Evolutionary conservation across 2,329 filamentous ascomycete genomes (phyloP).

Genomic region (Alternaria ethzedia): DNA sequence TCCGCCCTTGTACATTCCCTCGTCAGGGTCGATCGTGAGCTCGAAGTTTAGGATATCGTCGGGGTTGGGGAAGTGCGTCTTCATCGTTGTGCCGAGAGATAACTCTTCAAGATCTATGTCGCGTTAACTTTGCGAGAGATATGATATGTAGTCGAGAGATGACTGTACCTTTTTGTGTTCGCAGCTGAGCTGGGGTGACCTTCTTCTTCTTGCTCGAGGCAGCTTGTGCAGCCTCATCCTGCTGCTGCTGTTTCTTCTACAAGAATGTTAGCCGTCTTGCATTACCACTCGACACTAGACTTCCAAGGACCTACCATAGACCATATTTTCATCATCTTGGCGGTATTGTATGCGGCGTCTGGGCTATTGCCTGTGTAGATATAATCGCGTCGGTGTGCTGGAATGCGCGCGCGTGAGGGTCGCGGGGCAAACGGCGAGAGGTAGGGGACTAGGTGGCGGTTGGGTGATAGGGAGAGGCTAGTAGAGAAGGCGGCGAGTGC

Average conservation of each 20-base stretch:
- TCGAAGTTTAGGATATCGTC: constrained; percentile 87
- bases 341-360: constrained; percentile 29
- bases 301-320: constrained; percentile 74
- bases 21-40: constrained; percentile 82
- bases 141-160: not conserved
- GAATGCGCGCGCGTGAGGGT: constrained; percentile 12
- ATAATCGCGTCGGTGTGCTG: constrained; percentile 24
- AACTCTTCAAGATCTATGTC: constrained; percentile 77
- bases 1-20: constrained; percentile 87
- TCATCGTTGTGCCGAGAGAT: constrained; percentile 79
- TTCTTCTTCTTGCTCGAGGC: constrained; percentile 93
- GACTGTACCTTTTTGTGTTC: constrained; percentile 86
- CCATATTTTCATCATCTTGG: constrained; percentile 98
- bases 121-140: constrained; percentile 12
- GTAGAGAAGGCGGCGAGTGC: not conserved
- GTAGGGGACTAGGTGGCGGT: not conserved
- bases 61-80: constrained; percentile 78
- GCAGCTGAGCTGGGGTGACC: constrained; percentile 92
- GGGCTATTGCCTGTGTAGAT: constrained; percentile 4
- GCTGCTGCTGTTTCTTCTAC: constrained; percentile 89
- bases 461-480: not conserved
- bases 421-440: constrained; percentile 20
- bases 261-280: constrained; percentile 29
- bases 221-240: constrained; percentile 86
- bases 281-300: not conserved